A percentile compares a stretch with the other conserved stretches of the same genome.
phyloP scores from a whole-genome alignment of 2,329 filamentous ascomycete species.

The Alternaria dauci region DNA sequence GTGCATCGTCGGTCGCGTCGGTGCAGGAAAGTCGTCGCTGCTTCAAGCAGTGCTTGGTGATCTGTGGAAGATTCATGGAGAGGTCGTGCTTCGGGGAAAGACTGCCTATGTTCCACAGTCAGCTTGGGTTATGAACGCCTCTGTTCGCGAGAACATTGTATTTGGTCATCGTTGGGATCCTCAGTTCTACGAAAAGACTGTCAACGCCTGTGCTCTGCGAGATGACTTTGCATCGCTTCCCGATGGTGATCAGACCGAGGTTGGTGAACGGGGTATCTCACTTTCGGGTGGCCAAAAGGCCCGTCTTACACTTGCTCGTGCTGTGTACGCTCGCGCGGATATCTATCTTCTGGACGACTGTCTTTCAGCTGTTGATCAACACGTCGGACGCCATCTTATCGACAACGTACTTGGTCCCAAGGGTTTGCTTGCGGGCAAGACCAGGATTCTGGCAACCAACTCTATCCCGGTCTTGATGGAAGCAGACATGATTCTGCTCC shows the following conservation, averaged over 20 bases:
- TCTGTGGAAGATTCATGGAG: constrained; percentile 85
- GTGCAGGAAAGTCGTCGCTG: constrained; percentile 91
- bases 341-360: constrained; percentile 95
- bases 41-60: constrained; percentile 89
- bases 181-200: constrained; percentile 90
- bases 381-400: constrained; percentile 93
- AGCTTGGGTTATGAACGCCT: constrained; percentile 97
- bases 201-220: constrained; percentile 87
- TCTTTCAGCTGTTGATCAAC: constrained; percentile 96
- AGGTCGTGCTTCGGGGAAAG: constrained; percentile 81
- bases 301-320: constrained; percentile 86
- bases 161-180: constrained; percentile 96
- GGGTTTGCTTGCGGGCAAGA: constrained; percentile 84
- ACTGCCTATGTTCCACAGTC: constrained; percentile 93
- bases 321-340: constrained; percentile 96
- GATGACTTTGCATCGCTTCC: constrained; percentile 93
- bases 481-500: constrained; percentile 85
- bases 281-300: constrained; percentile 96
- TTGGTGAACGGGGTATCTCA: constrained; percentile 95
- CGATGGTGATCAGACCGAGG: constrained; percentile 95
- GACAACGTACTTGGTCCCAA: constrained; percentile 89
- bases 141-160: constrained; percentile 94
- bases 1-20: constrained; percentile 94
- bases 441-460: constrained; percentile 92
- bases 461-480: constrained; percentile 90